A percentile compares a stretch with the other conserved stretches of the same genome.
Evolutionary conservation across 2,329 filamentous ascomycete genomes (phyloP).

Genomic region (Ophiognomonia clavigignenti-juglandacearum): DNA sequence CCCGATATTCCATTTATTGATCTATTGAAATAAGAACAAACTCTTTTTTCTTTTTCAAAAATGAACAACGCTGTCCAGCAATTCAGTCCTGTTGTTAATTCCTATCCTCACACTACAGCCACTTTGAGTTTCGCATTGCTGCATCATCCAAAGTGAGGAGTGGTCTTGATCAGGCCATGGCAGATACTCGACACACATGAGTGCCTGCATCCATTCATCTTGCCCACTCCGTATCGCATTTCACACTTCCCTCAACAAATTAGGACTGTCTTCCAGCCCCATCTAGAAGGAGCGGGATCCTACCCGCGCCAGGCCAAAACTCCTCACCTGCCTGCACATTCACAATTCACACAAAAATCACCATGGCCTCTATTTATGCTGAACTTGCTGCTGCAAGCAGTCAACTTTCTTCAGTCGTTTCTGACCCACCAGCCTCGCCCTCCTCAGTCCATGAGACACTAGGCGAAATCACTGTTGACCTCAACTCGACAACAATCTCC

Average conservation of each 20-base stretch:
- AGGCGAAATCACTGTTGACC: not conserved
- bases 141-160: too few relatives aligned
- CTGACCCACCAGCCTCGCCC: conserved; percentile 10
- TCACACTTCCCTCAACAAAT: too few relatives aligned
- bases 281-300: too few relatives aligned
- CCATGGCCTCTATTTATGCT: not conserved
- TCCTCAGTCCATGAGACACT: conserved; percentile 1
- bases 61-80: not conserved
- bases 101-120: too few relatives aligned
- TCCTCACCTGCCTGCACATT: not conserved
- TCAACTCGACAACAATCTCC: not conserved
- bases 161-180: too few relatives aligned
- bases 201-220: too few relatives aligned
- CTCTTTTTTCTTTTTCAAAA: not conserved
- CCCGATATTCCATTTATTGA: not conserved
- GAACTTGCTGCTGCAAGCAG: conserved; percentile 7
- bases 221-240: too few relatives aligned
- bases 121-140: not conserved
- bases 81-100: too few relatives aligned
- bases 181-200: too few relatives aligned
- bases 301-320: too few relatives aligned
- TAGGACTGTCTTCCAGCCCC: too few relatives aligned
- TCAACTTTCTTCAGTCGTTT: conserved; percentile 8
- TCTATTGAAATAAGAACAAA: too few relatives aligned
- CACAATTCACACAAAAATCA: not conserved